phyloP scores from a whole-genome alignment of 1,139 yeast species.

The Kodamaea ohmeri region DNA sequence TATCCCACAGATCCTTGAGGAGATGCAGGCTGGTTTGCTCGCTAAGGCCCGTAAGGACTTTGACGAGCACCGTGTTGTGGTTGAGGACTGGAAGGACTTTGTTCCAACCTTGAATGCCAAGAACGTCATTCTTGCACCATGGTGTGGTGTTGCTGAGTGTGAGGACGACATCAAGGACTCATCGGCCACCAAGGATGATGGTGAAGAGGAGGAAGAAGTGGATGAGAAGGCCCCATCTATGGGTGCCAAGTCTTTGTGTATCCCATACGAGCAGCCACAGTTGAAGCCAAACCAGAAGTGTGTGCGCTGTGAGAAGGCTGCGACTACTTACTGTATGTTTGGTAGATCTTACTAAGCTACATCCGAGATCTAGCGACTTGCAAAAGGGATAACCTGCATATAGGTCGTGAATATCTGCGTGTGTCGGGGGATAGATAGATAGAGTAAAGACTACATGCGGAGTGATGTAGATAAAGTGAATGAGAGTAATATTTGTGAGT shows the following conservation, averaged over 20 bases:
- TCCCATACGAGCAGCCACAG: slow-evolving; percentile 89
- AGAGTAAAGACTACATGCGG: too few species aligned
- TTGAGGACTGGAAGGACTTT: slow-evolving; percentile 86
- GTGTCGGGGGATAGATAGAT: too few species aligned
- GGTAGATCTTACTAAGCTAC: slow-evolving; percentile 80
- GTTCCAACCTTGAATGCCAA: slow-evolving; percentile 90
- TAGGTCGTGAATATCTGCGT: too few species aligned
- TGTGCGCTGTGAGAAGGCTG: slow-evolving; percentile 75
- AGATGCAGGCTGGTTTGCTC: slow-evolving; percentile 74
- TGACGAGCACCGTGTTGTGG: slow-evolving; percentile 78
- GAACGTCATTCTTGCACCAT: slow-evolving; percentile 89
- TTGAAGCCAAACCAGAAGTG: slow-evolving; percentile 79
- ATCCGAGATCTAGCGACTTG: neutral
- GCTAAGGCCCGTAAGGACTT: slow-evolving; percentile 76
- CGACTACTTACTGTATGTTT: slow-evolving; percentile 84
- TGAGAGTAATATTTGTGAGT: too few species aligned
- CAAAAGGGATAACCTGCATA: too few species aligned
- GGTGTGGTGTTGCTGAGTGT: slow-evolving; percentile 95
- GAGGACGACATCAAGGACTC: slow-evolving; percentile 96
- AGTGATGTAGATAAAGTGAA: too few species aligned
- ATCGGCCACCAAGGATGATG: slow-evolving; percentile 79
- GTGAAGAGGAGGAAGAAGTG: slow-evolving; percentile 77
- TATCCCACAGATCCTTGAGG: slow-evolving; percentile 74
- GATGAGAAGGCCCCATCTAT: slow-evolving; percentile 97
- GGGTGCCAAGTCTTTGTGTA: slow-evolving; percentile 99